A percentile compares a stretch with the other conserved stretches of the same genome.
Conservation (phyloP, 768 basidiomycete species). For the Boletus subparvulus region DNA sequence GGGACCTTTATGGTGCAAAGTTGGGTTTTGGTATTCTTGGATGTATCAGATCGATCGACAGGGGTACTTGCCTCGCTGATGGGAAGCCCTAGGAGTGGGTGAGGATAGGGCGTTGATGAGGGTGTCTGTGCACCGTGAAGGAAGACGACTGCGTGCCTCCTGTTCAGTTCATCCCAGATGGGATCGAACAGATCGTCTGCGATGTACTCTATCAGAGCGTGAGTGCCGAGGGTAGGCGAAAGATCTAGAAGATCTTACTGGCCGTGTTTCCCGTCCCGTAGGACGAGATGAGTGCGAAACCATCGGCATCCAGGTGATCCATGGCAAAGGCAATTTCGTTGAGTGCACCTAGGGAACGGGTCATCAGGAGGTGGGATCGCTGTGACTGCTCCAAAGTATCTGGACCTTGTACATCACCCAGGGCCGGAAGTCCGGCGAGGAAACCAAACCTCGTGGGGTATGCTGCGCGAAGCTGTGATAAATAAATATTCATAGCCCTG, state of each 20-base stretch:
- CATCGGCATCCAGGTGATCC: conserved; percentile 61
- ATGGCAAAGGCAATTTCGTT: conserved; percentile 59
- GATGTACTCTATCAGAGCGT: conserved; percentile 50
- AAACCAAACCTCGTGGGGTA: conserved; percentile 65
- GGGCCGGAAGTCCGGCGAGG: conserved; percentile 62
- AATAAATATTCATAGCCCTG: conserved; percentile 48
- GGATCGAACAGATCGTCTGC: conserved; percentile 63
- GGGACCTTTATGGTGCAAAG: conserved; percentile 51
- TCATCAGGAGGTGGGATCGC: conserved; percentile 4
- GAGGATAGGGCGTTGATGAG: conserved; percentile 62
- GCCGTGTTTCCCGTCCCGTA: conserved; percentile 57
- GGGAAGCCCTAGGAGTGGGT: conserved; percentile 64
- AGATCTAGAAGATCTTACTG: conserved; percentile 39
- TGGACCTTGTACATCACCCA: conserved; percentile 61
- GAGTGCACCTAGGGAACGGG: conserved; percentile 46
- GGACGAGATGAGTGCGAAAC: conserved; percentile 64
- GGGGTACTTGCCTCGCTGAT: conserved; percentile 54
- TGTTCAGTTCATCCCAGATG: conserved; percentile 70
- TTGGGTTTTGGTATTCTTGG: conserved; percentile 1
- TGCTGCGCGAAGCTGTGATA: conserved; percentile 46
- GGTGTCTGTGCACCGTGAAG: conserved; percentile 70
- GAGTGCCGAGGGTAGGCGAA: background rate
- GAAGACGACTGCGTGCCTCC: conserved; percentile 60
- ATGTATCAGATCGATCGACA: conserved; percentile 4
- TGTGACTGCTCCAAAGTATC: background rate